Percentiles rank a stretch among this genome's conserved stretches.
These are phyloP conservation scores for Trichosporon sp. DNA, from an alignment of 1,284 basidiomycete genomes.

Conservation along the genomic window DNA sequence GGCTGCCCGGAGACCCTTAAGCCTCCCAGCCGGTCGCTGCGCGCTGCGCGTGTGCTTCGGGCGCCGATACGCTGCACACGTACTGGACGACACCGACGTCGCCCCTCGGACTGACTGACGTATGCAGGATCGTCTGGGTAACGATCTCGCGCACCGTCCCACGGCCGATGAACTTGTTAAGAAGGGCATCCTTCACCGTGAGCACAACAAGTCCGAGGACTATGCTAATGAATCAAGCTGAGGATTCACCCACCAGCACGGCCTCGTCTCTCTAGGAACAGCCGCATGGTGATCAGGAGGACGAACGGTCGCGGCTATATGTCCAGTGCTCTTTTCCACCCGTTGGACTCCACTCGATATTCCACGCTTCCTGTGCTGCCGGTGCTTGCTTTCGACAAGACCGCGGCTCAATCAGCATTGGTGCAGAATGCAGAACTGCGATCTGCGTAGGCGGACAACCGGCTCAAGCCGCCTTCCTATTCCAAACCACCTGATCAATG, in stretches of 20 bases:
- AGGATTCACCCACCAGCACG: background rate
- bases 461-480: background rate
- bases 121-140: slow-evolving; percentile 61
- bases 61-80: background rate
- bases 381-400: background rate
- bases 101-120: background rate
- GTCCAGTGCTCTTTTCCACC: background rate
- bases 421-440: background rate
- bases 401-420: background rate
- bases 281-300: background rate
- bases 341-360: background rate
- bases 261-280: background rate
- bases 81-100: background rate
- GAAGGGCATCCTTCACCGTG: slow-evolving; percentile 62
- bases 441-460: background rate
- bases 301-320: background rate
- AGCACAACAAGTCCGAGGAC: slow-evolving; percentile 19
- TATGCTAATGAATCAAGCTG: background rate
- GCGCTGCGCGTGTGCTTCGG: background rate
- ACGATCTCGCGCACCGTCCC: slow-evolving; percentile 61
- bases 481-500: too few species aligned
- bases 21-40: too few species aligned
- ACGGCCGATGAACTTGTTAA: slow-evolving; percentile 64
- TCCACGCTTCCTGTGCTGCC: too few species aligned
- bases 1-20: background rate